phyloP scores from a whole-genome alignment of 75 land plant species.

The Ceratopteris richardii region DNA sequence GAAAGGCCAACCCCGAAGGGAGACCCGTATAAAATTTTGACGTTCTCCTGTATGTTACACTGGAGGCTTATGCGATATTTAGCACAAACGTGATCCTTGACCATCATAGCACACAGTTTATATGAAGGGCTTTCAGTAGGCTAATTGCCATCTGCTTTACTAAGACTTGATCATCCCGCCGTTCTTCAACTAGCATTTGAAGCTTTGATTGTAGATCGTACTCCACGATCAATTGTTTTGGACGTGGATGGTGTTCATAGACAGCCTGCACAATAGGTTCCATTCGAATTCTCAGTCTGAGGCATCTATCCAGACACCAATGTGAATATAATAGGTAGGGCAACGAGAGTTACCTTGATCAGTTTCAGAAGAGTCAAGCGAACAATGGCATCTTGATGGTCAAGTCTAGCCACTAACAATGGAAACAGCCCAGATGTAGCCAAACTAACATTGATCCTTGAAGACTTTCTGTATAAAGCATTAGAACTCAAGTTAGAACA shows the following conservation, averaged over 20 bases:
- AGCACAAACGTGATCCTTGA: too few relatives aligned
- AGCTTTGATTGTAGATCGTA: conserved; percentile 86
- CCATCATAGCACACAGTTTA: conserved; percentile 83
- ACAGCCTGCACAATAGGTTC: conserved; percentile 56
- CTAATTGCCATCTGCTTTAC: conserved; percentile 97
- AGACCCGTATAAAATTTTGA: too few relatives aligned
- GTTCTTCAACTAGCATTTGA: conserved; percentile 85
- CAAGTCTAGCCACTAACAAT: conserved; percentile 80
- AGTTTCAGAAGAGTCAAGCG: conserved; percentile 85
- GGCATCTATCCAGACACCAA: too few relatives aligned
- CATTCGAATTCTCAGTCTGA: not conserved
- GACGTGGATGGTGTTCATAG: conserved; percentile 95
- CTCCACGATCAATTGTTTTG: conserved; percentile 96
- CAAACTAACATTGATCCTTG: conserved; percentile 77
- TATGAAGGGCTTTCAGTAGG: conserved; percentile 85
- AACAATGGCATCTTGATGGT: conserved; percentile 99
- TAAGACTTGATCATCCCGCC: conserved; percentile 90
- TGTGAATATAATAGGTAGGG: not conserved
- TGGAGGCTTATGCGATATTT: too few relatives aligned
- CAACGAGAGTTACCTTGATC: conserved; percentile 58
- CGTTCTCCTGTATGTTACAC: too few relatives aligned
- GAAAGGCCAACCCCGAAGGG: too few relatives aligned
- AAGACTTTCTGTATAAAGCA: conserved; percentile 75
- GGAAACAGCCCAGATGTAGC: conserved; percentile 94
- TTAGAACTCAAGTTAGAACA: not conserved